phyloP scores from a whole-genome alignment of 163 green algal species.

The Scenedesmus sp. region DNA sequence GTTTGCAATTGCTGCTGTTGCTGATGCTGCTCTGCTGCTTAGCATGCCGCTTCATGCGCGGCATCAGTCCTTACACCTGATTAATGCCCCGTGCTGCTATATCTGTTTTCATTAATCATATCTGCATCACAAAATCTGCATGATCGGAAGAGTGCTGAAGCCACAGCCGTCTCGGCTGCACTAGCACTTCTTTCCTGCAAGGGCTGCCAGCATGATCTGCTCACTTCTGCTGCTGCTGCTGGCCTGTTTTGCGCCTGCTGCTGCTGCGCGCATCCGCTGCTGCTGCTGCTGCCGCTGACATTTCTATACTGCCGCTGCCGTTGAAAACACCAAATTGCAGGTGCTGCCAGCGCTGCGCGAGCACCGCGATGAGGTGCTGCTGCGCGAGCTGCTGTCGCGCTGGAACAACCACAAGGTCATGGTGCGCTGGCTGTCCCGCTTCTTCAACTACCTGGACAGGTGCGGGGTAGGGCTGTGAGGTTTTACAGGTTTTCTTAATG shows the following conservation, averaged over 20 bases:
- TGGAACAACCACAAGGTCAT: constrained; percentile 99
- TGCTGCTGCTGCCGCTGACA: neutral
- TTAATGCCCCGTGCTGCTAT: no score
- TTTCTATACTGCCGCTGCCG: neutral
- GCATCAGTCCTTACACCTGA: no score
- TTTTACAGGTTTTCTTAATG: neutral
- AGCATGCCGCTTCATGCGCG: no score
- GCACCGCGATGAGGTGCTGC: constrained; percentile 91
- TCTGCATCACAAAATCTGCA: no score
- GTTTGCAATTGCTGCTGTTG: neutral
- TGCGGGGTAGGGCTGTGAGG: constrained; percentile 46
- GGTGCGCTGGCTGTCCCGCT: constrained; percentile 96
- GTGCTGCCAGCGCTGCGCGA: constrained; percentile 89
- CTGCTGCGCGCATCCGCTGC: neutral
- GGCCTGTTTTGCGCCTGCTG: neutral
- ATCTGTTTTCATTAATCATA: no score
- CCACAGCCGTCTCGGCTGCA: no score
- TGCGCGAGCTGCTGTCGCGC: constrained; percentile 90
- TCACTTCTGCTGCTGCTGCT: neutral
- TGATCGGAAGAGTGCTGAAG: no score
- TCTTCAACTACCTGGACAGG: constrained; percentile 99
- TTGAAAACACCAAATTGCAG: constrained; percentile 47
- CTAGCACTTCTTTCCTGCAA: no score
- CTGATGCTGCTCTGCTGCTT: neutral
- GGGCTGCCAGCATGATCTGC: no score